These are phyloP conservation scores for Saururus chinensis DNA, from an alignment of 164 flowering plant species.

Conservation along the genomic window DNA sequence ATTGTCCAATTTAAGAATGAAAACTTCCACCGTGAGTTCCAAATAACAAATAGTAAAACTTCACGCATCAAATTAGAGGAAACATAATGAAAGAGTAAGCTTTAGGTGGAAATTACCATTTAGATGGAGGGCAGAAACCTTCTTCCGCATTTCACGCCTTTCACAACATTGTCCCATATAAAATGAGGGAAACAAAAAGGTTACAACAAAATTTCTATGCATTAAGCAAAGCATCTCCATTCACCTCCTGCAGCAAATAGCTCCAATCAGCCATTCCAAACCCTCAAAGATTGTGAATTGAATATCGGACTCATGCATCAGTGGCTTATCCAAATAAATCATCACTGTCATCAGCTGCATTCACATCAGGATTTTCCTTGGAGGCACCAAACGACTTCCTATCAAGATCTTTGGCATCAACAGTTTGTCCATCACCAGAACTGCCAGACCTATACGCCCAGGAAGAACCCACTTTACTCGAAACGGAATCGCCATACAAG, in stretches of 20 bases:
- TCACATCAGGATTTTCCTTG: conserved; percentile 17
- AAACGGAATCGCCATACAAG: conserved; percentile 72
- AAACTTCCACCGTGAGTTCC: no score
- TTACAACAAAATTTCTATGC: not conserved
- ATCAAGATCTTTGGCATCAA: conserved; percentile 21
- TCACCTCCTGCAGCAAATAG: not conserved
- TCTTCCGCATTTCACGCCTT: not conserved
- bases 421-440: conserved; percentile 17
- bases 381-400: conserved; percentile 12
- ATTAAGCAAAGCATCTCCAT: not conserved
- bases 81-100: not conserved
- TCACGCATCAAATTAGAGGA: no score
- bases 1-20: no score
- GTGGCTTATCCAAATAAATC: conserved; percentile 55
- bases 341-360: conserved; percentile 35
- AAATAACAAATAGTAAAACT: no score
- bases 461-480: conserved; percentile 68
- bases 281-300: not conserved
- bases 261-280: not conserved
- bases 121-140: not conserved
- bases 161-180: not conserved
- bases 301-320: not conserved
- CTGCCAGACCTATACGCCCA: conserved; percentile 61
- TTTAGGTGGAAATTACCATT: not conserved
- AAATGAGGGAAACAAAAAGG: not conserved